A percentile compares a stretch with the other conserved stretches of the same genome.
phyloP scores from a whole-genome alignment of 108 stramenopile genomes.

The Thalassiosira profunda region DNA sequence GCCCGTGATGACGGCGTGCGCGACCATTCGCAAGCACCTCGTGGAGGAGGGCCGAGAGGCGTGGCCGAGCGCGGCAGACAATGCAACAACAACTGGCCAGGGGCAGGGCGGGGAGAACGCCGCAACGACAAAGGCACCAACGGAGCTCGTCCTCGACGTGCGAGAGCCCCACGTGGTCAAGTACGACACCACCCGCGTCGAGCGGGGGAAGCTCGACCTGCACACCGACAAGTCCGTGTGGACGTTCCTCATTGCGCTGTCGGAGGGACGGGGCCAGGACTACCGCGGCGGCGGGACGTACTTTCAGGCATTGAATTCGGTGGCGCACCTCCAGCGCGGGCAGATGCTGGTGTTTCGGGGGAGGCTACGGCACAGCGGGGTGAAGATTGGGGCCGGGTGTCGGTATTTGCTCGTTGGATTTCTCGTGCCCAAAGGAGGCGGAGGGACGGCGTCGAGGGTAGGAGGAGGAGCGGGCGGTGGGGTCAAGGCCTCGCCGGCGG shows the following conservation, averaged over 20 bases:
- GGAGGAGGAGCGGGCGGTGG: neutral
- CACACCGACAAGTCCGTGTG: slow-evolving; percentile 83
- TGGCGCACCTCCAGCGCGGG: slow-evolving; percentile 62
- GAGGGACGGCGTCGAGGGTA: neutral
- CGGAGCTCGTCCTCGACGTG: slow-evolving; percentile 59
- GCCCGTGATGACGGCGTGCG: slow-evolving; percentile 33
- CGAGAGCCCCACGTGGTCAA: slow-evolving; percentile 87
- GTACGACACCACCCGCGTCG: slow-evolving; percentile 70
- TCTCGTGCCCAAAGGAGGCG: slow-evolving; percentile 59
- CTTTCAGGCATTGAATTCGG: slow-evolving; percentile 74
- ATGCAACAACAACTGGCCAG: too few relatives aligned
- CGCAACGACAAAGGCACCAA: neutral
- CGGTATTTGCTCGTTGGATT: slow-evolving; percentile 83
- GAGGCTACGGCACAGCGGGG: slow-evolving; percentile 74
- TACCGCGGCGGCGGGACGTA: slow-evolving; percentile 82
- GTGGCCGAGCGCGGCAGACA: neutral
- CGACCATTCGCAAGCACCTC: slow-evolving; percentile 19
- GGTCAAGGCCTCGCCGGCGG: too few relatives aligned
- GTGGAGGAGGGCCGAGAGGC: neutral
- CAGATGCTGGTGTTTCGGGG: slow-evolving; percentile 79
- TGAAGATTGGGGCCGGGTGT: slow-evolving; percentile 61
- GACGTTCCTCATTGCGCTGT: slow-evolving; percentile 80
- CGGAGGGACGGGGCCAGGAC: slow-evolving; percentile 71
- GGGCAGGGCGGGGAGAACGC: neutral
- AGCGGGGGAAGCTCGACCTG: slow-evolving; percentile 82